Percentiles rank a stretch among this genome's conserved stretches.
These are phyloP conservation scores for Stephanodiscus triporus DNA, from an alignment of 108 stramenopile species.

Conservation along the genomic window DNA sequence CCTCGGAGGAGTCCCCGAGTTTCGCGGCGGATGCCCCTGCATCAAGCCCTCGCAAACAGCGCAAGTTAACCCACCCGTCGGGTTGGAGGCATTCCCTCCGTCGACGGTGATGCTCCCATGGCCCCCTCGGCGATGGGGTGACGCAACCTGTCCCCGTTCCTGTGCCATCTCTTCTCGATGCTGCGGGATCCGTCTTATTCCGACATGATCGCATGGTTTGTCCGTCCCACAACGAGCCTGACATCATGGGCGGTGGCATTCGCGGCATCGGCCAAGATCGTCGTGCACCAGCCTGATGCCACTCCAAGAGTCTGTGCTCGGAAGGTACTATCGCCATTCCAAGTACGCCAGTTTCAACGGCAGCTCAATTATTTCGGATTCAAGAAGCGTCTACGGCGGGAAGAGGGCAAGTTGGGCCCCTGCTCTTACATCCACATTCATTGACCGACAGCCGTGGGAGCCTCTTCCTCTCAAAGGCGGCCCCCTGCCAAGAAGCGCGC, in stretches of 20 bases:
- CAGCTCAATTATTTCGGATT: conserved; percentile 57
- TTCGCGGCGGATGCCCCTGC: neutral
- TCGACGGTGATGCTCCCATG: neutral
- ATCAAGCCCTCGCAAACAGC: too few relatives aligned
- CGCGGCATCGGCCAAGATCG: conserved; percentile 54
- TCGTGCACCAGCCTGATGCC: conserved; percentile 73
- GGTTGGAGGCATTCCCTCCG: neutral
- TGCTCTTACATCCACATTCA: conserved; percentile 55
- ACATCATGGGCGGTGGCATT: conserved; percentile 30
- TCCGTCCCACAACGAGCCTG: conserved; percentile 28
- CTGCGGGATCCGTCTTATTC: conserved; percentile 39
- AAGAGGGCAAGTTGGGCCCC: conserved; percentile 55
- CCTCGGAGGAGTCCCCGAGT: neutral
- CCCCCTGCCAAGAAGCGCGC: conserved; percentile 28
- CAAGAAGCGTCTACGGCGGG: conserved; percentile 43
- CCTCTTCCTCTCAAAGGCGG: conserved; percentile 45
- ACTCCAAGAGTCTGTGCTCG: conserved; percentile 42
- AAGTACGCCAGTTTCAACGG: conserved; percentile 53
- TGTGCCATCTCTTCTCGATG: conserved; percentile 52
- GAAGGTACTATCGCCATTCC: conserved; percentile 51
- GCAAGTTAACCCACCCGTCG: too few relatives aligned
- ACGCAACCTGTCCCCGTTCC: conserved; percentile 47
- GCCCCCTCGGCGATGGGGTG: too few relatives aligned
- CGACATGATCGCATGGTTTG: conserved; percentile 42
- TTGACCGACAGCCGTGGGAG: conserved; percentile 28